phyloP scores from a whole-genome alignment of 192 early-diverging fungal genomes.

The Coemansia nantahalensis region DNA sequence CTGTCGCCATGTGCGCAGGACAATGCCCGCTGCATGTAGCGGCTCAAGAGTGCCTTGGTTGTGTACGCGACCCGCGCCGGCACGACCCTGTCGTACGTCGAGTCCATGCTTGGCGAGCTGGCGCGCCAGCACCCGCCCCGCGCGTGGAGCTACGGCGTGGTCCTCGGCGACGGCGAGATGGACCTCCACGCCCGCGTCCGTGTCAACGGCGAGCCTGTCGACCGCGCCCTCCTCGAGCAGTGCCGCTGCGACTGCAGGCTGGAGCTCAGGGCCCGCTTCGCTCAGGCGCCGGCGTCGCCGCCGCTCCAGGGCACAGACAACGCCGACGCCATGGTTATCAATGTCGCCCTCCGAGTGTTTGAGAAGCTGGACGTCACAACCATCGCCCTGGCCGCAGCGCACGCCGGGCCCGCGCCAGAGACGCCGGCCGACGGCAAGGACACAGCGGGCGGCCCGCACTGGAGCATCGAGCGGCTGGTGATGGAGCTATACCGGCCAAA shows the following conservation, averaged over 20 bases:
- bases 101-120: slow-evolving; percentile 41
- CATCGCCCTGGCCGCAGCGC: slow-evolving; percentile 17
- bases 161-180: slow-evolving; percentile 24
- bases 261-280: slow-evolving; percentile 5
- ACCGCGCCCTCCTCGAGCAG: slow-evolving; percentile 15
- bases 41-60: slow-evolving; percentile 23
- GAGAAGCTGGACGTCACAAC: slow-evolving; percentile 21
- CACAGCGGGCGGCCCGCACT: not conserved
- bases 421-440: not conserved
- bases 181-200: slow-evolving; percentile 19
- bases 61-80: slow-evolving; percentile 19
- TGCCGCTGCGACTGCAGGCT: slow-evolving; percentile 15
- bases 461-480: slow-evolving; percentile 27
- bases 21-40: slow-evolving; percentile 7
- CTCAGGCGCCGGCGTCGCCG: not conserved
- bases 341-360: slow-evolving; percentile 37
- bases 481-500: slow-evolving; percentile 24
- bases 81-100: slow-evolving; percentile 35
- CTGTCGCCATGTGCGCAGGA: too few relatives aligned
- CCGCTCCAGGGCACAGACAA: slow-evolving; percentile 1
- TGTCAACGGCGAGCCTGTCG: slow-evolving; percentile 27
- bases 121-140: slow-evolving; percentile 5
- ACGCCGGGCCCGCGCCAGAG: not conserved
- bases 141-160: slow-evolving; percentile 29
- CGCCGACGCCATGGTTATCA: slow-evolving; percentile 17